Base-by-base conservation (phyloP, 768 basidiomycete species). In the Chalciporus sphaerocephalus region DNA sequence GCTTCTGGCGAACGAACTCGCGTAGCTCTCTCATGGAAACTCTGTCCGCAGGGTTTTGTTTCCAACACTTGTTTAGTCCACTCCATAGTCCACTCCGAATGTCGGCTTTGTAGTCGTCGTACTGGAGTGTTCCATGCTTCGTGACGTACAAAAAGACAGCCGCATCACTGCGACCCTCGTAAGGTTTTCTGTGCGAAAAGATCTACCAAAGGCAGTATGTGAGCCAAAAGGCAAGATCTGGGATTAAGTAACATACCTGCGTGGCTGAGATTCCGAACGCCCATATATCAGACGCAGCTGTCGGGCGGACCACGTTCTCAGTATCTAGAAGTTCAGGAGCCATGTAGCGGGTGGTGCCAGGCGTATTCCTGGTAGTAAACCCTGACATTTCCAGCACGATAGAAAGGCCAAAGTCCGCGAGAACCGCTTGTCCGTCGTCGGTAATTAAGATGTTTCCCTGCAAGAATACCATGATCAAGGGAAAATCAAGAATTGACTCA, bases 361-460 rank as follows among this genome's bases (percentile, higher is more conserved):
- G 67, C 3, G 61, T 48, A 16, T 57, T 51, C 15, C 58, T 64
- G 1, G 71, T 68, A 9, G 70, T 70, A 39, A 66, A 71, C 5
- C 71, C 66, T 18, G 60, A 55, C 33, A 52, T 51, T 37, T 66
- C 66, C n/a, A 71, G 43, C 12, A 71, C 58, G 23, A 62, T 58
- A 1, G 71, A 66, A 24, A 74, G 57, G 22, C 73, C 73, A 40
- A 73, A 74, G 44, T 73, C 71, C 6, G 69, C 49, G 30, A 73
- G 46, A 32, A 60, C 48, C 9, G 67, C 69, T 35, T 65, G 53
- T 17, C 55, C 54, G 7, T 42, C 38, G 38, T 72, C 65, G 39
- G 51, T 55, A 7, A 74, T 54, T 0, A 73, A 54, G 24, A 73
- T 56, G 34, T 73, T 74, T 11, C 59, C 57, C 73, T 73, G 44